A percentile compares a stretch with the other conserved stretches of the same genome.
These are phyloP conservation scores for Pinus tabuliformis DNA, from an alignment of 75 land plant genomes.

Conservation along the genomic window DNA sequence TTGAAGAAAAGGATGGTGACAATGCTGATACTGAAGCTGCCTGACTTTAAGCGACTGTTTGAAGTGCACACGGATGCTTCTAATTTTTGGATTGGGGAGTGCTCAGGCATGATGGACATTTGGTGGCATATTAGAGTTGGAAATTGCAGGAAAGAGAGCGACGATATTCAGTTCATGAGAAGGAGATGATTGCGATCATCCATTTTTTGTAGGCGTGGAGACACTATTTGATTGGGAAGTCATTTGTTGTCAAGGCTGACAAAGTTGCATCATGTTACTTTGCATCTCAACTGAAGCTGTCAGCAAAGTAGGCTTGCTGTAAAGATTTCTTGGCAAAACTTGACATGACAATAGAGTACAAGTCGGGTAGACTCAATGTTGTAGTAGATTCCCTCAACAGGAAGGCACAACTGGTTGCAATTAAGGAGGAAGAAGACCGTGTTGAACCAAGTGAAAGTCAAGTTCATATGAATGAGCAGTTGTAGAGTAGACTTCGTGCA, in stretches of 20 bases:
- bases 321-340: too few species aligned
- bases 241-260: not conserved
- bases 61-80: slow-evolving; percentile 7
- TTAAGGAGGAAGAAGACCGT: too few species aligned
- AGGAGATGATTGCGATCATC: slow-evolving; percentile 17
- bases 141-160: slow-evolving; percentile 10
- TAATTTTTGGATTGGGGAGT: not conserved
- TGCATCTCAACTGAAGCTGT: too few species aligned
- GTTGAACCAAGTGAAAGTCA: too few species aligned
- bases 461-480: too few species aligned
- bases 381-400: too few species aligned
- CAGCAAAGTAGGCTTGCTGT: too few species aligned
- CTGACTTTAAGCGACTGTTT: not conserved
- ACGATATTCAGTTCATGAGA: slow-evolving; percentile 8
- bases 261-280: too few species aligned
- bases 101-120: not conserved
- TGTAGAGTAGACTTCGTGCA: too few species aligned
- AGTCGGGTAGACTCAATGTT: too few species aligned
- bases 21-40: not conserved
- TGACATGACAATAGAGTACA: too few species aligned
- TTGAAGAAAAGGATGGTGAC: not conserved
- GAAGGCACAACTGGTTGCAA: too few species aligned
- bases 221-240: slow-evolving; percentile 9
- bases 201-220: slow-evolving; percentile 7
- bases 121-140: slow-evolving; percentile 9